Conservation (phyloP, 371 early-diverging fungal species). For the Mortierella sp. region DNA sequence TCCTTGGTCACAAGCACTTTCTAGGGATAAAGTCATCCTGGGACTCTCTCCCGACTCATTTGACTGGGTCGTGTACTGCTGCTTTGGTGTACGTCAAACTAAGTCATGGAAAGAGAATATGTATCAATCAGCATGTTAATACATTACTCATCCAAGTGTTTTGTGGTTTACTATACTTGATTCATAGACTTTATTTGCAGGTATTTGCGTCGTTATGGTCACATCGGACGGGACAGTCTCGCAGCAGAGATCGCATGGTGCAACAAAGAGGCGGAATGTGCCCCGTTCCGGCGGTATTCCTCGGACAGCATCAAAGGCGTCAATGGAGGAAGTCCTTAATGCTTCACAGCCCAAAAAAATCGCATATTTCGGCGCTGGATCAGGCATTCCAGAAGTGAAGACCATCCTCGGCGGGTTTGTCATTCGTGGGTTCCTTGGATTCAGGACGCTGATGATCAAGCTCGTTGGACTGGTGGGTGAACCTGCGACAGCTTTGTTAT, state of each 20-base stretch:
- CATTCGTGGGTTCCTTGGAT: conserved; percentile 81
- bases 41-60: conserved; percentile 39
- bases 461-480: conserved; percentile 67
- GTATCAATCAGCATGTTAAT: too few species aligned
- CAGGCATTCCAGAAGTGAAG: conserved; percentile 88
- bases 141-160: too few species aligned
- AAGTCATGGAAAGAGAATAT: too few species aligned
- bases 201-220: conserved; percentile 51
- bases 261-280: conserved; percentile 37
- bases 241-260: conserved; percentile 44
- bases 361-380: conserved; percentile 84
- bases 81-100: conserved; percentile 52
- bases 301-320: conserved; percentile 36
- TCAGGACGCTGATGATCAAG: conserved; percentile 80
- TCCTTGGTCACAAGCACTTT: conserved; percentile 57
- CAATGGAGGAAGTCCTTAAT: conserved; percentile 50
- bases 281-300: conserved; percentile 9
- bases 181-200: conserved; percentile 34
- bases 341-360: conserved; percentile 69
- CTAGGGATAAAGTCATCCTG: conserved; percentile 11
- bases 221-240: conserved; percentile 53
- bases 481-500: too few species aligned
- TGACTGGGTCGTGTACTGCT: conserved; percentile 48
- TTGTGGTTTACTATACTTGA: not conserved
- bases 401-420: conserved; percentile 88